A percentile compares a stretch with the other conserved stretches of the same genome.
These are phyloP conservation scores for Sporothrix brunneoviolacea DNA, from an alignment of 2,329 filamentous ascomycete genomes.

Conservation along the genomic window DNA sequence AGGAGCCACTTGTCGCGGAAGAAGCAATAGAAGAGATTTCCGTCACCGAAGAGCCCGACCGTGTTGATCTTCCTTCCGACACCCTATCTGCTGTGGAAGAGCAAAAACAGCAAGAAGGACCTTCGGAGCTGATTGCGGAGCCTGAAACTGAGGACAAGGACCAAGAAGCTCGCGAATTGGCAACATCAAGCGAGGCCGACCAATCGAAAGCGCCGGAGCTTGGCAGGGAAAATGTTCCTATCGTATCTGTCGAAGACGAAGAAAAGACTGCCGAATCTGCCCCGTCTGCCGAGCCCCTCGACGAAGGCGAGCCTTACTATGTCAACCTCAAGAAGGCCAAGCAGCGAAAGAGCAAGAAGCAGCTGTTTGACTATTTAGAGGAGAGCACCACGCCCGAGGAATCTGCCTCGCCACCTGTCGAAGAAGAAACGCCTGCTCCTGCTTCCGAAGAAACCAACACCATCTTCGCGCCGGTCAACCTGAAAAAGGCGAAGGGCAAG, in stretches of 20 bases:
- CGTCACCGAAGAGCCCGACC: too few species aligned
- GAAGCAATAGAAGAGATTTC: too few species aligned
- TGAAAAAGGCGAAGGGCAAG: conserved; percentile 10
- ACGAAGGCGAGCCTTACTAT: background rate
- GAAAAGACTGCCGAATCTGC: background rate
- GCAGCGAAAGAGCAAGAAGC: conserved; percentile 18
- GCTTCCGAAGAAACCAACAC: background rate
- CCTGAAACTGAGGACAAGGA: too few species aligned
- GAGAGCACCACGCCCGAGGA: background rate
- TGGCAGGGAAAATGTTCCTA: background rate
- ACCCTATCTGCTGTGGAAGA: too few species aligned
- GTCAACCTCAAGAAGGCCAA: conserved; percentile 25
- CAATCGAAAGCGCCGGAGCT: too few species aligned
- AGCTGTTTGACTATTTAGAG: background rate
- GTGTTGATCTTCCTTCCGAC: too few species aligned
- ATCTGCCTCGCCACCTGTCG: background rate
- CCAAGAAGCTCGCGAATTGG: too few species aligned
- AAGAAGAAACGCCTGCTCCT: background rate
- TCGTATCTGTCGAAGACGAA: background rate
- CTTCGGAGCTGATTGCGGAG: too few species aligned
- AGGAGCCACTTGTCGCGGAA: too few species aligned
- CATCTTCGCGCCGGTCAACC: background rate
- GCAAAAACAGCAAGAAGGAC: too few species aligned
- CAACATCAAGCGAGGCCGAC: background rate
- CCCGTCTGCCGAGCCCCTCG: background rate